These are phyloP conservation scores for Rhizopogon vulgaris DNA, from an alignment of 768 basidiomycete species.

Conservation along the genomic window DNA sequence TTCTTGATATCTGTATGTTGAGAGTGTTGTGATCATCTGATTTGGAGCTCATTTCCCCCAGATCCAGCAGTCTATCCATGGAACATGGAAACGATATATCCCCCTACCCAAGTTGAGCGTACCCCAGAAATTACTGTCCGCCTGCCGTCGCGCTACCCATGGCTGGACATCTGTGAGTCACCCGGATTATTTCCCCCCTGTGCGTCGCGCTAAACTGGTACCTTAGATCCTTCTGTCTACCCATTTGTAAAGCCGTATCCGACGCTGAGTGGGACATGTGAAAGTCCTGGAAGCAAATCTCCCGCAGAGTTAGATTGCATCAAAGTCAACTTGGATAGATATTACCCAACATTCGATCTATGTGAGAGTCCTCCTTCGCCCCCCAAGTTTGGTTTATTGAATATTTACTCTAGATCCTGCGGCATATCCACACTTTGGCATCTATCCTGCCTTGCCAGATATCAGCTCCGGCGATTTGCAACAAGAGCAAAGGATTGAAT, in stretches of 20 bases:
- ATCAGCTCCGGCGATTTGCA: background rate
- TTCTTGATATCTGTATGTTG: slow-evolving; percentile 31
- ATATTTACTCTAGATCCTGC: slow-evolving; percentile 16
- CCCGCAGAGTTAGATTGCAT: background rate
- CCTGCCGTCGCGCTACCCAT: slow-evolving; percentile 14
- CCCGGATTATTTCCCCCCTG: background rate
- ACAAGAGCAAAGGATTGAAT: background rate
- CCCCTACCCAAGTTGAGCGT: slow-evolving; percentile 4
- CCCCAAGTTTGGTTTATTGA: background rate
- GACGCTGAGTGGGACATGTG: background rate
- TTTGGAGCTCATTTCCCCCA: slow-evolving; percentile 1
- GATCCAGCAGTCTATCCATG: slow-evolving; percentile 22
- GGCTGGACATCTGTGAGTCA: slow-evolving; percentile 20
- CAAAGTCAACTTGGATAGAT: background rate
- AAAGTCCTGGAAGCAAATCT: background rate
- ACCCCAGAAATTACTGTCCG: background rate
- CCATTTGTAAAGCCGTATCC: slow-evolving; percentile 13
- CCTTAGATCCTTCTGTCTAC: slow-evolving; percentile 12
- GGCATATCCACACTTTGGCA: slow-evolving; percentile 32
- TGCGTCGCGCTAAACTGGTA: background rate
- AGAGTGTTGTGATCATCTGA: background rate
- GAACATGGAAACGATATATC: slow-evolving; percentile 22
- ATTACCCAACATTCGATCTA: slow-evolving; percentile 17
- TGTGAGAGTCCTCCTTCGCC: slow-evolving; percentile 10
- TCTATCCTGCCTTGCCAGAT: slow-evolving; percentile 9